Evolutionary conservation across 768 basidiomycete species (phyloP).

Genomic region (Cyclocybe cylindracea): DNA sequence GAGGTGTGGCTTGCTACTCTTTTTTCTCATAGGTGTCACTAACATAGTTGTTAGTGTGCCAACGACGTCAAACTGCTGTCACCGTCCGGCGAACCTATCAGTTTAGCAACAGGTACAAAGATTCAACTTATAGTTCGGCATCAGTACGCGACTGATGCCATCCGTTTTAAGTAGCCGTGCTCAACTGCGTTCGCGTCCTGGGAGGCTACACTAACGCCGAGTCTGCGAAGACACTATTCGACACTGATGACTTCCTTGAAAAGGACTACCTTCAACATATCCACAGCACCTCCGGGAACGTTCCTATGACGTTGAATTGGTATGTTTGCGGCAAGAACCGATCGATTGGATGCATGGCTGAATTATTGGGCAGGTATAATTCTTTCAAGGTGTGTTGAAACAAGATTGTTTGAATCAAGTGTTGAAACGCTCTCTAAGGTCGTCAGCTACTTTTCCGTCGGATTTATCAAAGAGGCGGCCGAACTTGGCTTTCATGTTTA

Average conservation of each 20-base stretch:
- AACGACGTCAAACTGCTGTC: slow-evolving; percentile 58
- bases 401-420: background rate
- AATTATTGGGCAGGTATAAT: slow-evolving; percentile 45
- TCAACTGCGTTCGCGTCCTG: slow-evolving; percentile 65
- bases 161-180: slow-evolving; percentile 36
- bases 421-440: slow-evolving; percentile 37
- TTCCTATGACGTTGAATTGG: slow-evolving; percentile 61
- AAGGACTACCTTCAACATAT: slow-evolving; percentile 49
- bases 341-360: no score
- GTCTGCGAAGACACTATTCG: slow-evolving; percentile 54
- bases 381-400: slow-evolving; percentile 53
- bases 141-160: background rate
- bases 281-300: slow-evolving; percentile 44
- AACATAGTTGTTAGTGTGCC: slow-evolving; percentile 41
- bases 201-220: slow-evolving; percentile 57
- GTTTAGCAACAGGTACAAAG: slow-evolving; percentile 51
- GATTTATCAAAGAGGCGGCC: slow-evolving; percentile 59
- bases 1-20: slow-evolving; percentile 42
- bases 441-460: slow-evolving; percentile 64
- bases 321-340: slow-evolving; percentile 16
- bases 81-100: slow-evolving; percentile 52
- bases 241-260: slow-evolving; percentile 62
- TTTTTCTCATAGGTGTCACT: background rate
- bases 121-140: background rate
- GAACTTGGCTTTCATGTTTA: slow-evolving; percentile 64